These are phyloP conservation scores for Ogataea paradorogensis DNA, from an alignment of 805 yeast genomes.

Conservation along the genomic window DNA sequence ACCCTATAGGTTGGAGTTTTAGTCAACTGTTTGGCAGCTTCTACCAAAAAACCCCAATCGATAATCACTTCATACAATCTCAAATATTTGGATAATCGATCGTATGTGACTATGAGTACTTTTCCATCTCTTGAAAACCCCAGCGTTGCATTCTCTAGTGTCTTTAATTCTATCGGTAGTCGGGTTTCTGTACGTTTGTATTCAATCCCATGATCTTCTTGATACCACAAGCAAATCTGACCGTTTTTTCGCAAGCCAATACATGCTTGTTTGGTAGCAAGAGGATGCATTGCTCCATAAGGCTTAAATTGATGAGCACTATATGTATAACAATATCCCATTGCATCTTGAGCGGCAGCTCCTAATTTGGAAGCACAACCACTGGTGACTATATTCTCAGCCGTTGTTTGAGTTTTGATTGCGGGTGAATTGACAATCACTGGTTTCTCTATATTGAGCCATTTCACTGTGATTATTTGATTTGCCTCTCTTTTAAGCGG, in stretches of 20 bases:
- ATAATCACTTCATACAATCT: slow-evolving; percentile 41
- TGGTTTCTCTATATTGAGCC: slow-evolving; percentile 75
- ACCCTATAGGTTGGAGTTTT: slow-evolving; percentile 49
- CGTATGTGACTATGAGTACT: slow-evolving; percentile 43
- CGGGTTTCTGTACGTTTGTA: slow-evolving; percentile 39
- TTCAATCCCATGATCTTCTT: slow-evolving; percentile 60
- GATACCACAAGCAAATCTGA: slow-evolving; percentile 55
- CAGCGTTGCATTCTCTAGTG: slow-evolving; percentile 41
- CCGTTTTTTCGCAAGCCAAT: slow-evolving; percentile 65
- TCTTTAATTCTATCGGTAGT: slow-evolving; percentile 32
- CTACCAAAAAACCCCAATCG: slow-evolving; percentile 55
- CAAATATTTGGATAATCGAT: slow-evolving; percentile 30
- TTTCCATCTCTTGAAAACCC: slow-evolving; percentile 51
- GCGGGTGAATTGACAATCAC: slow-evolving; percentile 62
- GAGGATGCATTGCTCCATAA: slow-evolving; percentile 65
- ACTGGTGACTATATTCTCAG: slow-evolving; percentile 27
- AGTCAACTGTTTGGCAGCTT: slow-evolving; percentile 45
- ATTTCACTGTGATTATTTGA: slow-evolving; percentile 51
- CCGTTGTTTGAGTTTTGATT: slow-evolving; percentile 30
- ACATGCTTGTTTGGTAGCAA: slow-evolving; percentile 66
- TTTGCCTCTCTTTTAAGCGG: slow-evolving; percentile 21
- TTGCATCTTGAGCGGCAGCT: slow-evolving; percentile 34
- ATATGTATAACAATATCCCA: slow-evolving; percentile 44
- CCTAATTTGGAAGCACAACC: slow-evolving; percentile 37
- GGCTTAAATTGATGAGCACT: slow-evolving; percentile 58